Percentiles rank a stretch among this genome's conserved stretches.
These are phyloP conservation scores for Collariella sp. DNA, from an alignment of 495 filamentous ascomycete species.

Conservation along the genomic window DNA sequence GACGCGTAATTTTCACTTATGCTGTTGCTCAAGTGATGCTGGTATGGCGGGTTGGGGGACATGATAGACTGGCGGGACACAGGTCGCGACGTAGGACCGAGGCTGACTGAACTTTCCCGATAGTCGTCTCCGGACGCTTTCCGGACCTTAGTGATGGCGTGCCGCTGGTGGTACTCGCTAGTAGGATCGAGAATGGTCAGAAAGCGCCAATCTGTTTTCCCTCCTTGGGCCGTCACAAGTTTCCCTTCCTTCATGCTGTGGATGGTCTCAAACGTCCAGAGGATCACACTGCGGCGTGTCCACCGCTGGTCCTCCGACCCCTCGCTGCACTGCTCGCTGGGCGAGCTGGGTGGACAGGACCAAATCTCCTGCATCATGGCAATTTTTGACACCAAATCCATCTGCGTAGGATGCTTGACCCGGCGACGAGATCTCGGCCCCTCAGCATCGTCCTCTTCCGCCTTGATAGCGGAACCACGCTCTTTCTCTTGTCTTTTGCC, in stretches of 20 bases:
- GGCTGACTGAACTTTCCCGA: background rate
- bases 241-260: constrained; percentile 32
- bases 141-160: constrained; percentile 27
- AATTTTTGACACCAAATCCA: constrained; percentile 38
- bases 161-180: constrained; percentile 37
- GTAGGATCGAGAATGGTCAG: constrained; percentile 40
- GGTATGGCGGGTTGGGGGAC: constrained; percentile 37
- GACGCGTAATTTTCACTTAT: constrained; percentile 41
- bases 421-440: background rate
- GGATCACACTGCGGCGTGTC: constrained; percentile 36
- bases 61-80: constrained; percentile 31
- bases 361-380: constrained; percentile 46
- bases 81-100: constrained; percentile 4
- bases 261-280: constrained; percentile 43
- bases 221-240: constrained; percentile 17
- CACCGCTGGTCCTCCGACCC: constrained; percentile 20
- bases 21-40: constrained; percentile 33
- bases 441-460: constrained; percentile 13
- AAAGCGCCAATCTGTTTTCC: constrained; percentile 38
- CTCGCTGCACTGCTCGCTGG: constrained; percentile 4
- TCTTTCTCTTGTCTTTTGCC: constrained; percentile 3
- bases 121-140: constrained; percentile 3
- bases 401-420: constrained; percentile 28
- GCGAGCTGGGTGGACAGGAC: constrained; percentile 30
- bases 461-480: constrained; percentile 4